Conservation (phyloP, 2,329 filamentous ascomycete species). For the Triangularia verruculosa region DNA sequence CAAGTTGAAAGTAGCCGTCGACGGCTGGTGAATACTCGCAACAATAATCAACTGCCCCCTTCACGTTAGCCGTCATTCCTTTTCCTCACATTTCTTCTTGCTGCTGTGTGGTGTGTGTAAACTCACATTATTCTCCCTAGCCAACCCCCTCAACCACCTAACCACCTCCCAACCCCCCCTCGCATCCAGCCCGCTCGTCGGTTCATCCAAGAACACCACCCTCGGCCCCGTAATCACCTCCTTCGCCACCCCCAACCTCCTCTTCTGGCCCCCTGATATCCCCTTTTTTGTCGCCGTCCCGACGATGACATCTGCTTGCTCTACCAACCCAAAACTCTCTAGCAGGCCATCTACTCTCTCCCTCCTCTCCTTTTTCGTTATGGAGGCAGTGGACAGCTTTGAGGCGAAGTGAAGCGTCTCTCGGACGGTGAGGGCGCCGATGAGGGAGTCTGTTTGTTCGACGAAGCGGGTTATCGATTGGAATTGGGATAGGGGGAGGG, state of each 20-base stretch:
- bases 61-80: background rate
- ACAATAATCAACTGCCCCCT: conserved; percentile 67
- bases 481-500: conserved; percentile 53
- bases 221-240: conserved; percentile 79
- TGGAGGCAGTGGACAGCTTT: conserved; percentile 56
- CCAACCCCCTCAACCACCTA: conserved; percentile 65
- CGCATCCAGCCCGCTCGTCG: conserved; percentile 80
- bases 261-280: conserved; percentile 81
- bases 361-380: conserved; percentile 52
- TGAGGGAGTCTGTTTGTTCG: conserved; percentile 83
- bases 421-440: conserved; percentile 74
- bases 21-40: conserved; percentile 82
- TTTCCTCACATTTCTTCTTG: background rate
- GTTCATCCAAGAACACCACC: conserved; percentile 80
- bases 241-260: conserved; percentile 73
- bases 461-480: conserved; percentile 71
- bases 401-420: conserved; percentile 80
- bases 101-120: background rate
- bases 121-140: conserved; percentile 61
- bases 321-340: conserved; percentile 67
- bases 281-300: conserved; percentile 82
- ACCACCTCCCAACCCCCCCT: conserved; percentile 74
- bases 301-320: conserved; percentile 68
- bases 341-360: conserved; percentile 65
- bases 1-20: conserved; percentile 71